Evolutionary conservation across 192 early-diverging fungal species (phyloP), one percentile per base, ranked within the genome.

Genomic region (Chytriomyces confervae): DNA sequence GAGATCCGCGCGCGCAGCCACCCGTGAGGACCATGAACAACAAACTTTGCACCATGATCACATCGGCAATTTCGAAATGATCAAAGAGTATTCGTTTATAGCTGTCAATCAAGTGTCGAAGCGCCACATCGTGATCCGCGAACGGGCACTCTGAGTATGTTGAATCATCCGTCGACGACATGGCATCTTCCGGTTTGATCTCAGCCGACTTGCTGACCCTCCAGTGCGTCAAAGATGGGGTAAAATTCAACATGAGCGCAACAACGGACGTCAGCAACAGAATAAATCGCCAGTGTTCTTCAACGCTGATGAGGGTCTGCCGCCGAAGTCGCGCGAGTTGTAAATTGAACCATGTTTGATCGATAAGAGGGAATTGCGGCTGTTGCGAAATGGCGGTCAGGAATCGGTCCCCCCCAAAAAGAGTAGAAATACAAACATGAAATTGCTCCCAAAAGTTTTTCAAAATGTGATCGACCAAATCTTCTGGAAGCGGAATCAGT

Each of bases 221-320:
- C 77, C 77, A 78, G 2, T 49, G 64, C 3, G 50, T 36, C 7
- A 78, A 61, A 18, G 66, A 78, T 10, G 77, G 77, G 20, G 77
- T 78, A 68, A 78, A 78, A 61, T 78, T 68, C 6, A 78, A 18
- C 77, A 78, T 78, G 27, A 78, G 36, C 7, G 77, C 43, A 9
- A 78, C 60, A 10, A 78, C 51, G 8, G 77, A 78, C 7, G 50
- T 67, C 20, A 78, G 60, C 2, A 78, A 24, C 10, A 78, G 77
- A 27, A 57, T 29, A 7, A 69, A 70, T 16, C 69, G 10, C 49
- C 69, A 60, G 11, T 68, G 29, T 49, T 29, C 44, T 68, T 10
- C 13, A 9, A 68, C 16, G 47, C 66, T 68, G 23, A 71, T 71
- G 9, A 9, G 10, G 8, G 47, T 8, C 20, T 44, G 69, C 8